Percentiles rank a stretch among this genome's conserved stretches.
Evolutionary conservation across 2,329 filamentous ascomycete genomes (phyloP).

Genomic region (Pleoardoris graminearum): DNA sequence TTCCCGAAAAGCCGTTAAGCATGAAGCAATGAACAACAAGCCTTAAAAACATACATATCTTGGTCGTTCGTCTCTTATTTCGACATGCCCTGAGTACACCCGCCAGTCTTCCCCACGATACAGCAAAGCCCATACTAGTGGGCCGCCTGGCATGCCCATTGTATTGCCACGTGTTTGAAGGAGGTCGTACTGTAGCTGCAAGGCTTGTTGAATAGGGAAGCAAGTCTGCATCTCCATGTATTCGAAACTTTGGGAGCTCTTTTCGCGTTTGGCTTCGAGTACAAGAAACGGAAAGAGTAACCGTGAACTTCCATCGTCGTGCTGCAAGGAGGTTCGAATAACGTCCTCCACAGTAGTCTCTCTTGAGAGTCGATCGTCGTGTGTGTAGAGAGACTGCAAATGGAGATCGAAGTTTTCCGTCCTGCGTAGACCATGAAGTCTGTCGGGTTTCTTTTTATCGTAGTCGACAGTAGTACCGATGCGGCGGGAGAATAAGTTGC

Average conservation of each 20-base stretch:
- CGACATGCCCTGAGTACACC: slow-evolving; percentile 19
- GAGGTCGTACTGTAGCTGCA: slow-evolving; percentile 19
- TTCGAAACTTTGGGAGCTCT: slow-evolving; percentile 16
- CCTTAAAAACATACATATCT: slow-evolving; percentile 8
- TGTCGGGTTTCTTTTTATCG: slow-evolving; percentile 17
- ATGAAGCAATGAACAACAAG: not conserved
- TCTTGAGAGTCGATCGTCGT: slow-evolving; percentile 1
- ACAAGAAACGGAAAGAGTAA: slow-evolving; percentile 25
- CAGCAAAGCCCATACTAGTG: slow-evolving; percentile 22
- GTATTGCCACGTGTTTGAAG: slow-evolving; percentile 13
- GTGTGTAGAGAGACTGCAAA: slow-evolving; percentile 10
- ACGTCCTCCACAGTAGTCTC: slow-evolving; percentile 7
- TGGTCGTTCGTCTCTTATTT: slow-evolving; percentile 5
- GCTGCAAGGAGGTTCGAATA: slow-evolving; percentile 16
- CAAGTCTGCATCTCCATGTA: slow-evolving; percentile 22
- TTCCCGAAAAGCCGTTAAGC: not conserved
- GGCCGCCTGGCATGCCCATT: slow-evolving; percentile 20
- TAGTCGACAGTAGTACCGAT: slow-evolving; percentile 12
- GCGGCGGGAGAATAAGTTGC: slow-evolving; percentile 15
- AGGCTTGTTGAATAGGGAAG: slow-evolving; percentile 17
- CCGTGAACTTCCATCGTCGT: slow-evolving; percentile 14
- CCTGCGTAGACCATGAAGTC: slow-evolving; percentile 15
- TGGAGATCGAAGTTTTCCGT: slow-evolving; percentile 16
- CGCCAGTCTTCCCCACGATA: slow-evolving; percentile 23
- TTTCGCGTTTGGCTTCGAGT: slow-evolving; percentile 22